A percentile compares a stretch with the other conserved stretches of the same genome.
Conservation (phyloP, 1,284 basidiomycete species). For the Microbotryum silenes-acaulis region DNA sequence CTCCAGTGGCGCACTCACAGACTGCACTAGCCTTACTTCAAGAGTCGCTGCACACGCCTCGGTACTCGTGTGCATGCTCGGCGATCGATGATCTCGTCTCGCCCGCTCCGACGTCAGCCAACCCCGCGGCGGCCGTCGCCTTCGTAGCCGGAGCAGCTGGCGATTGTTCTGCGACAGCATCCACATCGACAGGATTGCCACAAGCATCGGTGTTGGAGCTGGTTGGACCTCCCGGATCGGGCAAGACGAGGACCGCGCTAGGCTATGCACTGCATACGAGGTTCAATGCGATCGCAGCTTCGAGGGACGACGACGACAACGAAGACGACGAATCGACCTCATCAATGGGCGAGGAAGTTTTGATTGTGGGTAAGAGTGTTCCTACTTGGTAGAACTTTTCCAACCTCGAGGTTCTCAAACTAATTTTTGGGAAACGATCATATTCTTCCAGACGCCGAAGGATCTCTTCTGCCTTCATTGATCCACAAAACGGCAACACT, state of each 20-base stretch:
- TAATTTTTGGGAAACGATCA: background rate
- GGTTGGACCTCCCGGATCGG: conserved; percentile 23
- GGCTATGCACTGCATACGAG: conserved; percentile 13
- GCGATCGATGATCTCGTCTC: background rate
- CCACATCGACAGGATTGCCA: background rate
- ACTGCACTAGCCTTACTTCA: background rate
- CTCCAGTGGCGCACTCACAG: background rate
- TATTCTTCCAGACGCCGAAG: conserved; percentile 15
- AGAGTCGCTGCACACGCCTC: background rate
- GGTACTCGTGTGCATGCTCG: background rate
- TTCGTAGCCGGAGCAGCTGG: too few relatives aligned
- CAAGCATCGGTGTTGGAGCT: conserved; percentile 16
- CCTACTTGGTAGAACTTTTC: too few relatives aligned
- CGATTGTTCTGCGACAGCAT: too few relatives aligned
- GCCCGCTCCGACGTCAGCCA: background rate
- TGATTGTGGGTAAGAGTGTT: conserved; percentile 15
- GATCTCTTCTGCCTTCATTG: conserved; percentile 17
- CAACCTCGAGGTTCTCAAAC: too few relatives aligned
- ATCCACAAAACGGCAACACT: conserved; percentile 8
- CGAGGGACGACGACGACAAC: background rate
- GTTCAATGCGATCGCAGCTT: conserved; percentile 1
- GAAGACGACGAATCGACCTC: background rate
- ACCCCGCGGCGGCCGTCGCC: too few relatives aligned
- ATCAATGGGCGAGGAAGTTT: conserved; percentile 7
- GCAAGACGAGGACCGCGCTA: conserved; percentile 17